phyloP scores from a whole-genome alignment of 352 stramenopile genomes.

The Phytophthora chlamydospora region DNA sequence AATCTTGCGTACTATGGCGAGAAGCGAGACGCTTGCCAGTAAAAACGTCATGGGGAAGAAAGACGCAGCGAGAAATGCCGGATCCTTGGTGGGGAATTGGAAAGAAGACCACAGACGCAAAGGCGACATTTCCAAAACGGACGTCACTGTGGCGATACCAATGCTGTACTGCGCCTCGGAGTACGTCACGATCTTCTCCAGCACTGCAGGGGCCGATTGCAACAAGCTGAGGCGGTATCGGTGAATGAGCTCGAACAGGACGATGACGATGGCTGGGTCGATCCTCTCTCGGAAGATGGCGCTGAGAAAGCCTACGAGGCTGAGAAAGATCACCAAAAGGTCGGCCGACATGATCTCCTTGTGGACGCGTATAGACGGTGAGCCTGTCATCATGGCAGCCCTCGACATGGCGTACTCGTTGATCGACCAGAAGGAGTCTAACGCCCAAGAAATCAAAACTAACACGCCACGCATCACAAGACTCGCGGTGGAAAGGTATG shows the following conservation, averaged over 20 bases:
- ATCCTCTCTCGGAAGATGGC: slow-evolving; percentile 11
- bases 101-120: slow-evolving; percentile 2
- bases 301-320: slow-evolving; percentile 8
- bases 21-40: neutral
- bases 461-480: slow-evolving; percentile 26
- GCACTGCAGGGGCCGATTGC: neutral
- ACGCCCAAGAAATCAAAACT: slow-evolving; percentile 27
- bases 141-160: neutral
- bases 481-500: slow-evolving; percentile 16
- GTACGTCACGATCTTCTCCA: neutral
- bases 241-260: slow-evolving; percentile 18
- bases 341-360: slow-evolving; percentile 22
- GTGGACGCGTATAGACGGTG: slow-evolving; percentile 15
- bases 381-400: slow-evolving; percentile 3
- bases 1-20: neutral
- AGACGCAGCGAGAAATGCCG: neutral
- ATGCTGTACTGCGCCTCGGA: neutral
- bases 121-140: neutral
- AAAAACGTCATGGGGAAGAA: slow-evolving; percentile 2
- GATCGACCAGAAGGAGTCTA: slow-evolving; percentile 21
- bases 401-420: slow-evolving; percentile 17
- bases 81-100: neutral
- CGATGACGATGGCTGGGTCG: slow-evolving; percentile 23
- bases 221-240: neutral
- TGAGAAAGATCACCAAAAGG: slow-evolving; percentile 34